These are phyloP conservation scores for Cladophialophora psammophila DNA, from an alignment of 2,329 filamentous ascomycete genomes.

Conservation along the genomic window DNA sequence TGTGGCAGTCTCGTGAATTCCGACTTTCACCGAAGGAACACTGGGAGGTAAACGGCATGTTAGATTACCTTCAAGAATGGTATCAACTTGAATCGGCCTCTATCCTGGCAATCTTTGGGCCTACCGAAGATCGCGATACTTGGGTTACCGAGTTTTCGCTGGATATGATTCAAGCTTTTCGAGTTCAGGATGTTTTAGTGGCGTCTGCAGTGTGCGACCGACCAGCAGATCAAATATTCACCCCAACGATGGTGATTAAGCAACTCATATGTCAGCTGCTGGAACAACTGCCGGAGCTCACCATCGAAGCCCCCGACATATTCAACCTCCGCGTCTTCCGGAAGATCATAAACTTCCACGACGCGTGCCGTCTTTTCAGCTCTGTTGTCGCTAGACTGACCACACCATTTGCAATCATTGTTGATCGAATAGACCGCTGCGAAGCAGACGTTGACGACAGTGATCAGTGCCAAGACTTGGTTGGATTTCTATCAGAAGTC, in stretches of 20 bases:
- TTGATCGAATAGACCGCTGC: no score
- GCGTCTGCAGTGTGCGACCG: conserved; percentile 17
- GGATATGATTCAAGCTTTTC: conserved; percentile 19
- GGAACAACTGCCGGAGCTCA: conserved; percentile 13
- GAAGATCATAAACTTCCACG: background rate
- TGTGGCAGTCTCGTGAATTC: conserved; percentile 15
- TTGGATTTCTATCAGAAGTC: no score
- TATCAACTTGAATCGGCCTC: conserved; percentile 4
- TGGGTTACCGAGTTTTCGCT: conserved; percentile 22
- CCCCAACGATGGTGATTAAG: conserved; percentile 8
- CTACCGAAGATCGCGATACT: conserved; percentile 11
- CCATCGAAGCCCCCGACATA: conserved; percentile 15
- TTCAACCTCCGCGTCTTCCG: conserved; percentile 11
- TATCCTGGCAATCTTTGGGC: conserved; percentile 17
- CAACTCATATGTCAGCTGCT: conserved; percentile 21
- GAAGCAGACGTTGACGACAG: no score
- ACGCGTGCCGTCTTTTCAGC: no score
- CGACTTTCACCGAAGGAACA: conserved; percentile 23
- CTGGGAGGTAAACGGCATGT: conserved; percentile 25
- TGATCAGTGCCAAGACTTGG: no score
- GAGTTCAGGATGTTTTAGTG: conserved; percentile 17
- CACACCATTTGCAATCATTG: no score
- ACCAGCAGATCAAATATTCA: background rate
- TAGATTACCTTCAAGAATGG: conserved; percentile 24
- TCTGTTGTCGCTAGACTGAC: no score